phyloP scores from a whole-genome alignment of 139 green algal genomes.

The Ettlia oleoabundans region DNA sequence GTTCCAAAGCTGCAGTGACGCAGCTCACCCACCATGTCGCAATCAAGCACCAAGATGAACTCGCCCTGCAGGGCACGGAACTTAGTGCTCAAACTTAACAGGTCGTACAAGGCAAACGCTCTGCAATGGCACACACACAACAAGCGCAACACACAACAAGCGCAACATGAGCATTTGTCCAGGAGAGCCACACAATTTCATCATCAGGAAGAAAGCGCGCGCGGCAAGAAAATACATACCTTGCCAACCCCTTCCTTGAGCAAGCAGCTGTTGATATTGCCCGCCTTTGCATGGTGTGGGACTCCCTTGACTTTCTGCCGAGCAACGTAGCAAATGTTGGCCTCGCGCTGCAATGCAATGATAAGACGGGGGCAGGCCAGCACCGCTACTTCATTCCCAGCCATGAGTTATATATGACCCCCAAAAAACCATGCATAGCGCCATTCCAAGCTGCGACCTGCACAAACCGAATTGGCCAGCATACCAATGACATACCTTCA shows the following conservation, averaged over 20 bases:
- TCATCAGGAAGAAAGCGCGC: too few relatives aligned
- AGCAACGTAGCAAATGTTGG: slow-evolving; percentile 14
- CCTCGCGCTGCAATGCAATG: slow-evolving; percentile 10
- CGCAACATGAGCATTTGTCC: too few relatives aligned
- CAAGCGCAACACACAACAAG: too few relatives aligned
- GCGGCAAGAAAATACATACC: not conserved
- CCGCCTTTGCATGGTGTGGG: slow-evolving; percentile 41
- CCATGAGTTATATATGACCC: too few relatives aligned
- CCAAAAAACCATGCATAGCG: too few relatives aligned
- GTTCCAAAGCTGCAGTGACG: too few relatives aligned
- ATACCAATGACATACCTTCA: not conserved
- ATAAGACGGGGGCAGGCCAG: too few relatives aligned
- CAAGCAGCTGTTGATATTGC: slow-evolving; percentile 46
- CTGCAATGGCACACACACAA: not conserved
- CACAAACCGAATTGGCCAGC: too few relatives aligned
- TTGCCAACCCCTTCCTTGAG: slow-evolving; percentile 10
- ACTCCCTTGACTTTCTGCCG: slow-evolving; percentile 32
- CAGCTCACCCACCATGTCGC: slow-evolving; percentile 38
- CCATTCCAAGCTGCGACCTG: too few relatives aligned
- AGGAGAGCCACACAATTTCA: too few relatives aligned
- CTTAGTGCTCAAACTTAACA: too few relatives aligned
- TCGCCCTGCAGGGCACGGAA: slow-evolving; percentile 22
- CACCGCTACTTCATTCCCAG: too few relatives aligned
- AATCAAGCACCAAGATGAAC: slow-evolving; percentile 38
- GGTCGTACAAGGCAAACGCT: not conserved